Base-by-base conservation (phyloP, 345 rosid genomes). In the Eucalyptus marginata region DNA sequence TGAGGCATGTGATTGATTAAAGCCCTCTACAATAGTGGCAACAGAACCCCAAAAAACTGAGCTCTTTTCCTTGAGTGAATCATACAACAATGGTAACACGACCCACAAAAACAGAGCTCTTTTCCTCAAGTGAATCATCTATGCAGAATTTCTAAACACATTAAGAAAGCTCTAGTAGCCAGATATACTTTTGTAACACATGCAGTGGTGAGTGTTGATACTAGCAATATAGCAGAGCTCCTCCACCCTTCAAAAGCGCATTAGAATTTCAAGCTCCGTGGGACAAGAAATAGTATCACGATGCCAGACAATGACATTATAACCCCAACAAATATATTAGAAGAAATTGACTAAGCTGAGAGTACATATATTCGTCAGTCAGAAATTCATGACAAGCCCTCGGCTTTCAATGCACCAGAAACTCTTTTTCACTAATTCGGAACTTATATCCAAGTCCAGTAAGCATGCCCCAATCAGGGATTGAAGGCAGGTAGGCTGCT, bases 401-500 rank as follows among this genome's bases (percentile, higher is more conserved):
- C 0, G 31, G n/a, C 66, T 59, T 59, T 59, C 66, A 25, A 59
- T 11, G 1, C 15, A 0, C 4, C 66, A 59, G 0, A 59, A 59
- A 11, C 66, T 25, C 31, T 59, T 59, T 27, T 59, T 0, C n/a
- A 59, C 15, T 58, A 25, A 10, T 58, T 5, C 0, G 15, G n/a
- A 58, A 58, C n/a, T 24, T 58, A 0, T 24, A 25, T 58, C 64
- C 64, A 24, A 58, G 64, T 58, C 64, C 14, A 25, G 14, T 2
- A 24, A 25, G 3, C 13, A 58, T 25, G 13, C 7, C 64, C n/a
- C 29, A 58, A 24, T 58, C 14, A 25, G 2, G 64, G 13, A 58
- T 24, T 5, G 13, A 10, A 10, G 3, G 64, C 7, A 2, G 14
- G 11, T 5, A 58, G n/a, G 64, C n/a, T 24, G 1, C 64, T 25